Base-by-base conservation (phyloP, 345 rosid genomes). In the Ceriops zippeliana region DNA sequence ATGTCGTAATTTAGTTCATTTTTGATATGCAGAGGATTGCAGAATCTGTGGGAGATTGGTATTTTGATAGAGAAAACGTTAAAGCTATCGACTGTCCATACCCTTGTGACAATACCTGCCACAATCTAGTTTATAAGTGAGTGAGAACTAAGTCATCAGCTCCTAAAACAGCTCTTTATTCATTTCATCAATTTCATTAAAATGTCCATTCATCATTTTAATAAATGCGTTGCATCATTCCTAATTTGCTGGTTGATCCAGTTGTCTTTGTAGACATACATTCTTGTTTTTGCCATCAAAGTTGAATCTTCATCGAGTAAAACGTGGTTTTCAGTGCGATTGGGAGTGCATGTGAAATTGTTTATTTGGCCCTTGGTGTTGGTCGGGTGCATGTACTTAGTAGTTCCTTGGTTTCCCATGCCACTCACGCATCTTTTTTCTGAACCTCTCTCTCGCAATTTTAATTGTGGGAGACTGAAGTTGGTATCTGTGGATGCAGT, bases 41-140 rank as follows among this genome's bases (percentile, higher is more conserved):
- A 51, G 51, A 72, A 72, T 62, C 76, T 67, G 80, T 72, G 26
- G 80, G 76, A 34, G 76, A 76, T 58, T 76, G 76, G 80, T 76
- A 67, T 72, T 72, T 68, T 69, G 73, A 64, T 72, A 35, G 71
- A 9, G 62, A 17, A 52, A 65, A 20, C 32, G 69, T 70, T 32
- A 76, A 76, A 68, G 73, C 69, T 17, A 64, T 76, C 30, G 80
- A 68, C 66, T 72, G 80, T 46, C 62, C 73, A 6, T 76, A 67
- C 35, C 76, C 80, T 8, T 76, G 76, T 67, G 80, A 76, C 52
- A 72, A 59, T 30, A 62, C 66, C 42, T 76, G 80, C 35, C 73
- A 67, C 20, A 62, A 61, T 57, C 37, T 62, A 27, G 65, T 57
- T 46, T 68, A 54, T 71, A 63, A 71, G 68, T 81, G 89, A 90